These are phyloP conservation scores for Ganoderma meredithae DNA, from an alignment of 1,284 basidiomycete genomes.

Conservation along the genomic window DNA sequence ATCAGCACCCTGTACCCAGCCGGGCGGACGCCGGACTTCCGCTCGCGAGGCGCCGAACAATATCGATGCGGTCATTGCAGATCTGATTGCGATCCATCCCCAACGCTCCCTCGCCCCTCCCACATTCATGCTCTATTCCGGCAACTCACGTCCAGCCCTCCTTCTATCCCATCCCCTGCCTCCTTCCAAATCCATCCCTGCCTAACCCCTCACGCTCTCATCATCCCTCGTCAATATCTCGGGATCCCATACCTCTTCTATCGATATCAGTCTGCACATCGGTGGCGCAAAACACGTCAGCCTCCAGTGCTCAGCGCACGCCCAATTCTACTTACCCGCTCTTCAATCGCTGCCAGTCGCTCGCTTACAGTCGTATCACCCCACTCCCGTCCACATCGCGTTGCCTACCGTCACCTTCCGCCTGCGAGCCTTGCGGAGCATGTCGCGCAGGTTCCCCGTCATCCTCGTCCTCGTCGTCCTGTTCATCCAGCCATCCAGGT, in stretches of 20 bases:
- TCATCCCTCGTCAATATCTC: constrained; percentile 7
- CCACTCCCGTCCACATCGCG: constrained; percentile 42
- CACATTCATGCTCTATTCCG: constrained; percentile 18
- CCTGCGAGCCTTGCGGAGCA: constrained; percentile 10
- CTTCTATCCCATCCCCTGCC: neutral
- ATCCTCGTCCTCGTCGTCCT: constrained; percentile 41
- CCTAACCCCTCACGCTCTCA: constrained; percentile 10
- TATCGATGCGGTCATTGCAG: constrained; percentile 33
- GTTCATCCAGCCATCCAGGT: constrained; percentile 41
- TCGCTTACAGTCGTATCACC: constrained; percentile 43
- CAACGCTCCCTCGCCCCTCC: constrained; percentile 21
- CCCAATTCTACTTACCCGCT: constrained; percentile 19
- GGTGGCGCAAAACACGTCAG: constrained; percentile 23
- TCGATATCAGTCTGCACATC: constrained; percentile 18
- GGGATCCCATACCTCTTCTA: constrained; percentile 8
- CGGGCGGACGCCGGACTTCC: constrained; percentile 9
- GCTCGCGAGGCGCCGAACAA: constrained; percentile 19
- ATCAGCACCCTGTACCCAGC: constrained; percentile 29
- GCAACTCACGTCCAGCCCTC: constrained; percentile 14
- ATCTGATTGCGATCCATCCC: constrained; percentile 34
- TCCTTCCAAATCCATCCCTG: constrained; percentile 6
- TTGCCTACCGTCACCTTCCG: constrained; percentile 24
- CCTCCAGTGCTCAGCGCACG: constrained; percentile 1
- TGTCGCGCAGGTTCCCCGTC: constrained; percentile 4
- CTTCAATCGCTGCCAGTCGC: constrained; percentile 24